These are phyloP conservation scores for Moniliophthora roreri DNA, from an alignment of 1,284 basidiomycete genomes.

Conservation along the genomic window DNA sequence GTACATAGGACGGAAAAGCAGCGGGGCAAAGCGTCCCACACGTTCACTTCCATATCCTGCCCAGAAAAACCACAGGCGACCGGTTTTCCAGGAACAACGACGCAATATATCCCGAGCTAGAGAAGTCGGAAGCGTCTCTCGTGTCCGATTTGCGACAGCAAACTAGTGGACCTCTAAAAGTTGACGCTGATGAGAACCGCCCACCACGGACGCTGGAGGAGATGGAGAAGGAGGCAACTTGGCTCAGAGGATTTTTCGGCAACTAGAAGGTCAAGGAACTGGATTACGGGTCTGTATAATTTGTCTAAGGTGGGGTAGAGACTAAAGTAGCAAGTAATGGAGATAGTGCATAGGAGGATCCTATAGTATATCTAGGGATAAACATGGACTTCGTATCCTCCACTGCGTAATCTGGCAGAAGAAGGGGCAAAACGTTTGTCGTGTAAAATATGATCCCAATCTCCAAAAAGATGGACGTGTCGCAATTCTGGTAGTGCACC, in stretches of 20 bases:
- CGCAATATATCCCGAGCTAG: constrained; percentile 77
- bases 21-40: constrained; percentile 86
- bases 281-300: background rate
- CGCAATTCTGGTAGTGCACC: constrained; percentile 38
- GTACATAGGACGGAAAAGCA: constrained; percentile 76
- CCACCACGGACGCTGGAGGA: constrained; percentile 65
- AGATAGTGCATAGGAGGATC: background rate
- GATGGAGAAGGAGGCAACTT: constrained; percentile 75
- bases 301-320: background rate
- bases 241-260: constrained; percentile 57
- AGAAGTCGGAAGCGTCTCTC: constrained; percentile 59
- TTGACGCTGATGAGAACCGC: constrained; percentile 74
- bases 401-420: background rate
- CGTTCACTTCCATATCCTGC: constrained; percentile 89
- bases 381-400: constrained; percentile 5
- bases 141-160: constrained; percentile 33
- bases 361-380: background rate
- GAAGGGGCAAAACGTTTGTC: constrained; percentile 32
- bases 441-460: constrained; percentile 40
- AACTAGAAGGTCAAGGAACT: constrained; percentile 3
- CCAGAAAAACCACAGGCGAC: constrained; percentile 70
- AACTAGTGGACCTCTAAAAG: constrained; percentile 38
- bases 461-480: constrained; percentile 45
- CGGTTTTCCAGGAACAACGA: constrained; percentile 71
- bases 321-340: background rate